Conservation (phyloP, 2,329 filamentous ascomycete genomes). For the Tolypocladium sp. region DNA sequence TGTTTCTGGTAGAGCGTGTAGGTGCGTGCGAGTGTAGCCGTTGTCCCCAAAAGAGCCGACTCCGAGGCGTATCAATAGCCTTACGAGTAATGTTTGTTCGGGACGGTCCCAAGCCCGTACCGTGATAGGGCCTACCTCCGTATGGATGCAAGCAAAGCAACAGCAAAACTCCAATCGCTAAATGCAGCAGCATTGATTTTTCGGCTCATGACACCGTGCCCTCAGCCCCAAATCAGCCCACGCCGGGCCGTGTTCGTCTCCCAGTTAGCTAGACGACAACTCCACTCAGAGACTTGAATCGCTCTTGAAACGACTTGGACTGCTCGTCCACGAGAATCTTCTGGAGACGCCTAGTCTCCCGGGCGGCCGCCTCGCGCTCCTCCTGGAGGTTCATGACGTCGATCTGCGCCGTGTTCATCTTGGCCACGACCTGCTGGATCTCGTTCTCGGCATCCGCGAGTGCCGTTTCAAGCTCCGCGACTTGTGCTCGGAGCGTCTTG, state of each 20-base stretch:
- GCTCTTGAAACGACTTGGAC: slow-evolving; percentile 35
- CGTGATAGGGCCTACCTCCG: slow-evolving; percentile 5
- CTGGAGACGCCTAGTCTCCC: slow-evolving; percentile 62
- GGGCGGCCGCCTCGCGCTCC: slow-evolving; percentile 64
- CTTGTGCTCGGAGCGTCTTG: slow-evolving; percentile 64
- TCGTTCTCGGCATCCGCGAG: slow-evolving; percentile 51
- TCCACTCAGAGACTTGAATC: slow-evolving; percentile 22
- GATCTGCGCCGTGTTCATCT: slow-evolving; percentile 75
- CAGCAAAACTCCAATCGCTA: slow-evolving; percentile 27
- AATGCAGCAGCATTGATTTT: slow-evolving; percentile 18
- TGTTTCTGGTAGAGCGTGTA: neutral
- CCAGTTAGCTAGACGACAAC: neutral
- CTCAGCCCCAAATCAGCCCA: neutral
- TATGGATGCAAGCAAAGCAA: slow-evolving; percentile 11
- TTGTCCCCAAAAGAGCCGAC: neutral
- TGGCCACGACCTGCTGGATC: slow-evolving; percentile 72
- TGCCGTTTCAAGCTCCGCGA: slow-evolving; percentile 78
- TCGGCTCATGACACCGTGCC: neutral
- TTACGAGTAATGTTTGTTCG: neutral
- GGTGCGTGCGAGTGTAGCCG: neutral
- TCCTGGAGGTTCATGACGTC: slow-evolving; percentile 74
- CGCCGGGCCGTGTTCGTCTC: neutral
- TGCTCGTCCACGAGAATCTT: slow-evolving; percentile 56
- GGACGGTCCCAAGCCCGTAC: neutral
- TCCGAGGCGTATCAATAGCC: neutral